Conservation (phyloP, 768 basidiomycete species). For the Suillus variegatus region DNA sequence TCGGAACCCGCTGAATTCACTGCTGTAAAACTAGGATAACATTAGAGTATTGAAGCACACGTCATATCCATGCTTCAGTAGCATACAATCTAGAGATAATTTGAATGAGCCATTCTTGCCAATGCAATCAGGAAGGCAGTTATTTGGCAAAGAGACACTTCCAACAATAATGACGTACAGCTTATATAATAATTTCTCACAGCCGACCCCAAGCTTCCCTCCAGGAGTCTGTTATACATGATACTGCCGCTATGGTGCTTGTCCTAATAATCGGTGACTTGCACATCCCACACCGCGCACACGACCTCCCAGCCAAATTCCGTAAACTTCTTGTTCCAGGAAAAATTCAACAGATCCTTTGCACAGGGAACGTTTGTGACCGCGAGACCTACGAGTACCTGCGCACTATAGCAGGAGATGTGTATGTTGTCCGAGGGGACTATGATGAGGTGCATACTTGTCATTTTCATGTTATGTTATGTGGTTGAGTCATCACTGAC, state of each 20-base stretch:
- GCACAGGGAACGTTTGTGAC: conserved; percentile 97
- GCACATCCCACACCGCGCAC: conserved; percentile 88
- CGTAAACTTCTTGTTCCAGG: conserved; percentile 95
- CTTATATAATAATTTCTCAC: conserved; percentile 2
- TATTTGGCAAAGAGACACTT: too few species aligned
- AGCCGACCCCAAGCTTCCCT: neutral
- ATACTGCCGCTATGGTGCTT: conserved; percentile 51
- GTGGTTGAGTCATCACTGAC: neutral
- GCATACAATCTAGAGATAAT: too few species aligned
- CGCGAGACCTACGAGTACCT: conserved; percentile 97
- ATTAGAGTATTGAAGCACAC: too few species aligned
- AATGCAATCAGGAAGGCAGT: too few species aligned
- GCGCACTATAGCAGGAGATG: conserved; percentile 90
- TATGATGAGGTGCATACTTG: conserved; percentile 80
- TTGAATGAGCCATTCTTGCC: too few species aligned
- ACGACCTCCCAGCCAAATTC: conserved; percentile 95
- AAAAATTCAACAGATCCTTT: conserved; percentile 97
- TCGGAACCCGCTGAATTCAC: neutral
- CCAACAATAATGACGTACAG: neutral
- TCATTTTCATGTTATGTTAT: neutral
- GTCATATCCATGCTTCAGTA: too few species aligned
- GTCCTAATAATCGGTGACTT: conserved; percentile 97
- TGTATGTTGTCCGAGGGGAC: conserved; percentile 90
- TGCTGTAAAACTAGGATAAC: neutral
- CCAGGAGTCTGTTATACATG: neutral